These are phyloP conservation scores for Suillus clintonianus DNA, from an alignment of 768 basidiomycete genomes.

Conservation along the genomic window DNA sequence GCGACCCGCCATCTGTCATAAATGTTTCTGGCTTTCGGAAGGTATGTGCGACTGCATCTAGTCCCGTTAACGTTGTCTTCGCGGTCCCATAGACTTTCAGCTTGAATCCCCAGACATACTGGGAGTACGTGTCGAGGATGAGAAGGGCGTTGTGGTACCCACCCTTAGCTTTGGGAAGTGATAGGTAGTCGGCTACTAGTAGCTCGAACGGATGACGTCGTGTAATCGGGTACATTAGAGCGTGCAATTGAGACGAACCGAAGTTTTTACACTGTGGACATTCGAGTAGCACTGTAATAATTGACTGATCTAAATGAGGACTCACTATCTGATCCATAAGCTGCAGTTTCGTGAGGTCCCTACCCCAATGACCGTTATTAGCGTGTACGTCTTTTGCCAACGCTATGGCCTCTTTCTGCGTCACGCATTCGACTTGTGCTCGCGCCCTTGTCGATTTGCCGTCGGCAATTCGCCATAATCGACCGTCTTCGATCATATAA, in stretches of 20 bases:
- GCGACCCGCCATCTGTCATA: constrained; percentile 39
- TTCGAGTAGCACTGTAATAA: constrained; percentile 3
- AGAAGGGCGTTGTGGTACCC: constrained; percentile 29
- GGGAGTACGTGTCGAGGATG: constrained; percentile 21
- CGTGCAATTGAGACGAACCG: constrained; percentile 30
- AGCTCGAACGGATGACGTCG: constrained; percentile 39
- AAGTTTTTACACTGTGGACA: constrained; percentile 32
- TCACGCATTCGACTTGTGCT: too few relatives aligned
- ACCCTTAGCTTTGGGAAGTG: constrained; percentile 24
- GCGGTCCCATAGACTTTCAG: constrained; percentile 27
- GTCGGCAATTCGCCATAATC: too few relatives aligned
- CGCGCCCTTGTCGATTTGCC: too few relatives aligned
- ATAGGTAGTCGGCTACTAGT: constrained; percentile 31
- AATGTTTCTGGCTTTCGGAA: constrained; percentile 31
- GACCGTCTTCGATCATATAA: too few relatives aligned
- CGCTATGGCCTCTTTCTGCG: constrained; percentile 9
- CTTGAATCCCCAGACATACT: constrained; percentile 28
- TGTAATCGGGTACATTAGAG: constrained; percentile 38
- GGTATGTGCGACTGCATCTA: constrained; percentile 22
- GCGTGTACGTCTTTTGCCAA: not conserved
- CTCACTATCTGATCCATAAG: not conserved
- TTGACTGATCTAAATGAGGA: constrained; percentile 8
- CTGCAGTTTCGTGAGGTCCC: too few relatives aligned
- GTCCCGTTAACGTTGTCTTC: constrained; percentile 21
- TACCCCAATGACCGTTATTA: too few relatives aligned